phyloP scores from a whole-genome alignment of 495 filamentous ascomycete genomes.

The Penicillium subrubescens region DNA sequence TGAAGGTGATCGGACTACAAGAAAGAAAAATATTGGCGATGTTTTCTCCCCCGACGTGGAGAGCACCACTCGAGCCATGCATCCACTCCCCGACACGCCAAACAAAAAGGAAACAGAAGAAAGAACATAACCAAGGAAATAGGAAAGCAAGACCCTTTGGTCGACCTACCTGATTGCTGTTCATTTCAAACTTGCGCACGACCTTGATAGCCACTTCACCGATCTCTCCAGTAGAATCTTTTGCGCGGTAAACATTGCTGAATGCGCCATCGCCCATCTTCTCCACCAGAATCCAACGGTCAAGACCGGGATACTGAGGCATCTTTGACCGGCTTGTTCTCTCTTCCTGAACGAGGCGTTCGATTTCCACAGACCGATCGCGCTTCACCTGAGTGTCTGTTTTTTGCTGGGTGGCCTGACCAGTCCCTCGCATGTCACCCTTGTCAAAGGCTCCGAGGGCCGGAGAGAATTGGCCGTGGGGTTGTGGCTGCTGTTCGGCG shows the following conservation, averaged over 20 bases:
- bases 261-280: conserved; percentile 99
- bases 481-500: conserved; percentile 63
- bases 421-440: conserved; percentile 43
- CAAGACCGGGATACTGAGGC: conserved; percentile 87
- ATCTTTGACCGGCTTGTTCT: conserved; percentile 80
- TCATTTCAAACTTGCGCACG: conserved; percentile 98
- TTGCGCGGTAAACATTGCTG: conserved; percentile 95
- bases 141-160: conserved; percentile 20
- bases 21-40: conserved; percentile 45
- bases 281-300: conserved; percentile 85
- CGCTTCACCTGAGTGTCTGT: conserved; percentile 49
- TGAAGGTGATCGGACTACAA: conserved; percentile 75
- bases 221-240: conserved; percentile 66
- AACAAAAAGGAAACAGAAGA: conserved; percentile 23
- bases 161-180: conserved; percentile 83
- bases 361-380: conserved; percentile 60
- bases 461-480: conserved; percentile 51
- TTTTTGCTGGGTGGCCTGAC: conserved; percentile 55
- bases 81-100: not conserved
- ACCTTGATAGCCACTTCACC: conserved; percentile 97
- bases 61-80: not conserved
- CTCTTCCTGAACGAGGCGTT: conserved; percentile 88
- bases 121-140: conserved; percentile 21
- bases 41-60: not conserved
- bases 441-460: conserved; percentile 57